Evolutionary conservation across 2,329 filamentous ascomycete genomes (phyloP).

Genomic region (Calonectria naviculata): DNA sequence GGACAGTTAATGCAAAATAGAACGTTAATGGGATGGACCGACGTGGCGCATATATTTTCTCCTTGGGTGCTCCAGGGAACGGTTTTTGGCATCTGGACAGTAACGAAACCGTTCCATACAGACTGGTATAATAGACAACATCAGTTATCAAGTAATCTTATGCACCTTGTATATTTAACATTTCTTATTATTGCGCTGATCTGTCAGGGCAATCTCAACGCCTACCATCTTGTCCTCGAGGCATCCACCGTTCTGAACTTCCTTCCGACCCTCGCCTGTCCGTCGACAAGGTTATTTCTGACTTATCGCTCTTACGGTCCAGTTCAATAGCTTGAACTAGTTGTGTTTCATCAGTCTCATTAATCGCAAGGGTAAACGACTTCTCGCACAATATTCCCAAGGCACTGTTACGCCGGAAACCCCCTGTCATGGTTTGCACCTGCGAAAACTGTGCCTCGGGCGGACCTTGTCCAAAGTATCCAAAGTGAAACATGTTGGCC

Average conservation of each 20-base stretch:
- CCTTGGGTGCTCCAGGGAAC: background rate
- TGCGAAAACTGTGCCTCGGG: background rate
- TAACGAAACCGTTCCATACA: too few species aligned
- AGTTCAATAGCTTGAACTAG: background rate
- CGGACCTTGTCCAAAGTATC: background rate
- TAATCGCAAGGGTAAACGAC: background rate
- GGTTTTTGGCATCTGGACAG: too few species aligned
- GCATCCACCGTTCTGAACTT: background rate
- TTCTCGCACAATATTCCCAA: background rate
- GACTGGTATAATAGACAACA: too few species aligned
- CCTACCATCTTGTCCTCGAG: background rate
- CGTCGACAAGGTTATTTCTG: background rate
- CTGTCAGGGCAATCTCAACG: background rate
- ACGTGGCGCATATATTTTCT: background rate
- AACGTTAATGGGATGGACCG: background rate
- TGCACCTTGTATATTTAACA: background rate
- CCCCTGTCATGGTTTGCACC: background rate
- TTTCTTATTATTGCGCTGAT: background rate
- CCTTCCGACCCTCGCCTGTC: background rate
- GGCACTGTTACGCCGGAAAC: background rate
- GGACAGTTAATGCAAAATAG: background rate
- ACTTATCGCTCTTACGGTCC: background rate
- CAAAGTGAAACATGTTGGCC: background rate
- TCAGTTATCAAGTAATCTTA: too few species aligned
- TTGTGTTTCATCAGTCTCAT: background rate